These are phyloP conservation scores for Aspergillus pseudoglaucus DNA, from an alignment of 2,329 filamentous ascomycete species.

Conservation along the genomic window DNA sequence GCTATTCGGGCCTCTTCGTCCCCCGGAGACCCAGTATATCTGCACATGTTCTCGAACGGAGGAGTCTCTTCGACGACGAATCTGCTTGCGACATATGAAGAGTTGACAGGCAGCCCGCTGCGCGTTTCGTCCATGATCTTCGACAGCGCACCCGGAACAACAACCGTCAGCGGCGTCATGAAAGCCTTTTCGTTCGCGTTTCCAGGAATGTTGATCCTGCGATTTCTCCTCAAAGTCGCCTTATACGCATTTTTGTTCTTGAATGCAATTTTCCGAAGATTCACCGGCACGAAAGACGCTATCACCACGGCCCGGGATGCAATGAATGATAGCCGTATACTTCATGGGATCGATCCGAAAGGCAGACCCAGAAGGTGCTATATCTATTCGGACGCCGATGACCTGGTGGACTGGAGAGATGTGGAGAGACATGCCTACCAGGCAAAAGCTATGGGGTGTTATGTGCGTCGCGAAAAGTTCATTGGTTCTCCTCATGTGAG, in stretches of 20 bases:
- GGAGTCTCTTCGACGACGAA: constrained; percentile 36
- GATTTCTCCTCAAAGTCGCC: constrained; percentile 19
- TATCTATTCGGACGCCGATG: constrained; percentile 35
- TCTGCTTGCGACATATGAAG: constrained; percentile 34
- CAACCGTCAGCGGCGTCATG: constrained; percentile 18
- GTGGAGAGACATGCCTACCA: constrained; percentile 32
- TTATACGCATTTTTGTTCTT: constrained; percentile 20
- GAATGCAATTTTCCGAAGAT: constrained; percentile 11
- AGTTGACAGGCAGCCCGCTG: constrained; percentile 26
- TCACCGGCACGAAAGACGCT: constrained; percentile 17
- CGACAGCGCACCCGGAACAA: constrained; percentile 41
- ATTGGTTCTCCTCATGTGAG: constrained; percentile 32
- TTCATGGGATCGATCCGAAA: constrained; percentile 8
- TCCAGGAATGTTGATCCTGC: constrained; percentile 25
- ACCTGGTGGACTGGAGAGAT: constrained; percentile 29
- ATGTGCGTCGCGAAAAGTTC: constrained; percentile 32
- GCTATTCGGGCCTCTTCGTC: constrained; percentile 22
- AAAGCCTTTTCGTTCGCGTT: constrained; percentile 32
- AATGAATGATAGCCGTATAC: constrained; percentile 26
- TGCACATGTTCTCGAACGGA: constrained; percentile 49
- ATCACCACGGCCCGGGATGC: constrained; percentile 20
- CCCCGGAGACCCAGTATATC: constrained; percentile 25
- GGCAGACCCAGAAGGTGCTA: constrained; percentile 25
- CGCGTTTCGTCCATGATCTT: constrained; percentile 38
- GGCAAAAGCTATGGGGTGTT: constrained; percentile 25